Conservation (phyloP, 805 yeast species). For the Yamadazyma tumulicola region DNA sequence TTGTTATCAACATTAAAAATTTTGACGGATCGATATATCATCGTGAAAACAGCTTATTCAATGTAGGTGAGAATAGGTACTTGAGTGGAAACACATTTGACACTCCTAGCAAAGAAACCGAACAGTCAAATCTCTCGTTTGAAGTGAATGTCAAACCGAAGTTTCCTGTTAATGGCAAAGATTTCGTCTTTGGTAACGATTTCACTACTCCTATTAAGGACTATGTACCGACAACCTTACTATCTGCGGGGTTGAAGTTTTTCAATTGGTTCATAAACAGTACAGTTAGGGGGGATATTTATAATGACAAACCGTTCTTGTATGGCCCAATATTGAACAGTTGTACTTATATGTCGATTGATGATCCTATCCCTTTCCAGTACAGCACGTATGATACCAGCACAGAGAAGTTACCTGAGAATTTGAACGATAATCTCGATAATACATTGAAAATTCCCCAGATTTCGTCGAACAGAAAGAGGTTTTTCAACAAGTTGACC, state of each 20-base stretch:
- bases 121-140: constrained; percentile 29
- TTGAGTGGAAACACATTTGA: constrained; percentile 18
- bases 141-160: constrained; percentile 41
- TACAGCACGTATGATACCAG: constrained; percentile 9
- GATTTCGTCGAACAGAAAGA: constrained; percentile 34
- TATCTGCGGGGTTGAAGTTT: constrained; percentile 48
- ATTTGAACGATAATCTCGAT: constrained; percentile 20
- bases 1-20: constrained; percentile 43
- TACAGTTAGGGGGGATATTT: constrained; percentile 61
- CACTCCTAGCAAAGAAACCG: constrained; percentile 7
- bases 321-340: constrained; percentile 61
- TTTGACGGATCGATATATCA: constrained; percentile 44
- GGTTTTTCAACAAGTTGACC: constrained; percentile 36
- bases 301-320: constrained; percentile 56
- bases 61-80: constrained; percentile 24
- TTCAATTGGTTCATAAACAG: constrained; percentile 60
- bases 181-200: constrained; percentile 68
- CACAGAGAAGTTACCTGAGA: constrained; percentile 19
- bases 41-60: constrained; percentile 26
- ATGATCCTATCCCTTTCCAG: constrained; percentile 13
- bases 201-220: constrained; percentile 57
- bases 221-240: constrained; percentile 49
- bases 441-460: constrained; percentile 23
- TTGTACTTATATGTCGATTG: constrained; percentile 44
- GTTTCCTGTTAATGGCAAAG: constrained; percentile 44